Conservation (phyloP, 139 green algal genomes). For the Chlamydomonas incerta region DNA sequence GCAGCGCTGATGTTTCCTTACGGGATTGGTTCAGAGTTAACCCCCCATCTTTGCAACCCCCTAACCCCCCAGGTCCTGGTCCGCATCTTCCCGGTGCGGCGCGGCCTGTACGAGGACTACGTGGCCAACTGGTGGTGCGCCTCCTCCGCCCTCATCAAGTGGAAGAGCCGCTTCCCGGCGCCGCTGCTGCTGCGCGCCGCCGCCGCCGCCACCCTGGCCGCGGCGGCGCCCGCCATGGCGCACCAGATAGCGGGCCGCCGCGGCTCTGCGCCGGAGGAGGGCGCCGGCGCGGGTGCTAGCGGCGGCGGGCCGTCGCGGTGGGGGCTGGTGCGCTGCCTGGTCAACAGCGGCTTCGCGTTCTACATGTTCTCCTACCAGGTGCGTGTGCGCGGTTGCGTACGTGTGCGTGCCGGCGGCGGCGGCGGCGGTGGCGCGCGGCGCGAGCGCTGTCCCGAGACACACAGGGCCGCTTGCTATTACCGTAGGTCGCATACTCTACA, state of each 20-base stretch:
- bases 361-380: constrained; percentile 98
- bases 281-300: too few species aligned
- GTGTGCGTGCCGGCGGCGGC: too few species aligned
- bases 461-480: too few species aligned
- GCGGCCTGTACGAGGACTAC: constrained; percentile 98
- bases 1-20: too few species aligned
- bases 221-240: constrained; percentile 70
- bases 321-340: constrained; percentile 86
- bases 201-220: constrained; percentile 72
- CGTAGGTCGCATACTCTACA: too few species aligned
- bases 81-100: constrained; percentile 86
- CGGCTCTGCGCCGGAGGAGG: neutral
- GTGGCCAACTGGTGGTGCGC: constrained; percentile 98
- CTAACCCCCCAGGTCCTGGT: constrained; percentile 57
- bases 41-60: too few species aligned
- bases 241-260: constrained; percentile 62
- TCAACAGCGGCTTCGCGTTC: constrained; percentile 89
- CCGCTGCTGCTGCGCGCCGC: constrained; percentile 3
- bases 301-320: constrained; percentile 49
- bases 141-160: constrained; percentile 87
- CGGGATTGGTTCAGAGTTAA: too few species aligned
- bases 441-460: too few species aligned
- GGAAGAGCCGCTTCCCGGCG: constrained; percentile 63
- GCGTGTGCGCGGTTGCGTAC: too few species aligned
- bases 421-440: too few species aligned